phyloP scores from a whole-genome alignment of 352 stramenopile species.

The Phytophthora pseudosyringae region DNA sequence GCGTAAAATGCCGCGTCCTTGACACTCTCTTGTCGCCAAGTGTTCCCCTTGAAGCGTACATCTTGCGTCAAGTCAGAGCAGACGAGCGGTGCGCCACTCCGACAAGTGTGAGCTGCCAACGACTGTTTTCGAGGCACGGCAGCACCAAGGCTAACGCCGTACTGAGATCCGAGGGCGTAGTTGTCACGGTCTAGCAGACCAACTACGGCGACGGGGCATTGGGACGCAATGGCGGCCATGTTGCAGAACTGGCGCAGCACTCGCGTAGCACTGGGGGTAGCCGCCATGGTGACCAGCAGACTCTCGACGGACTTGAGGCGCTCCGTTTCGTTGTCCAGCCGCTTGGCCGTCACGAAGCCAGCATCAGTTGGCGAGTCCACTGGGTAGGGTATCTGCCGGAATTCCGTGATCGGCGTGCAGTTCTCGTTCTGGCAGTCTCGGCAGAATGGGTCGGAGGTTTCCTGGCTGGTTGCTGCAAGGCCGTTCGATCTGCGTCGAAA shows the following conservation, averaged over 20 bases:
- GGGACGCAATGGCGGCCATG: constrained; percentile 79
- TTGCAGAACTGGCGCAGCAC: constrained; percentile 73
- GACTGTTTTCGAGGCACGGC: constrained; percentile 50
- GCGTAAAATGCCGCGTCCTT: constrained; percentile 72
- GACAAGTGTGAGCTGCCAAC: constrained; percentile 73
- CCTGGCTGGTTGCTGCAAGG: constrained; percentile 23
- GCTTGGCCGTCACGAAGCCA: constrained; percentile 46
- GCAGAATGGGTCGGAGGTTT: constrained; percentile 37
- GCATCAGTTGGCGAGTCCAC: constrained; percentile 27
- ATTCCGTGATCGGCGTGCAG: constrained; percentile 59
- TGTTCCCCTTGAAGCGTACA: constrained; percentile 71
- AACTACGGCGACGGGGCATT: constrained; percentile 72
- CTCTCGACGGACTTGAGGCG: constrained; percentile 52
- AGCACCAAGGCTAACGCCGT: constrained; percentile 32
- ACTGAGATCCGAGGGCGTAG: constrained; percentile 60
- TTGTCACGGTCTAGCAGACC: constrained; percentile 66
- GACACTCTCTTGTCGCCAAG: constrained; percentile 56
- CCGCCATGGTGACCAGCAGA: constrained; percentile 51
- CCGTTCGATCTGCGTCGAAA: constrained; percentile 40
- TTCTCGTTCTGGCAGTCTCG: constrained; percentile 65
- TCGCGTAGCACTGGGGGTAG: constrained; percentile 46
- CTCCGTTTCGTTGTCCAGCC: constrained; percentile 66
- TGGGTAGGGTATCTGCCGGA: constrained; percentile 64
- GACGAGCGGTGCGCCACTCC: constrained; percentile 63
- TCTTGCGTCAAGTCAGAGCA: constrained; percentile 71